A percentile compares a stretch with the other conserved stretches of the same genome.
Evolutionary conservation across 306 rosid genomes (phyloP).

Genomic region (Citrullus amarus): DNA sequence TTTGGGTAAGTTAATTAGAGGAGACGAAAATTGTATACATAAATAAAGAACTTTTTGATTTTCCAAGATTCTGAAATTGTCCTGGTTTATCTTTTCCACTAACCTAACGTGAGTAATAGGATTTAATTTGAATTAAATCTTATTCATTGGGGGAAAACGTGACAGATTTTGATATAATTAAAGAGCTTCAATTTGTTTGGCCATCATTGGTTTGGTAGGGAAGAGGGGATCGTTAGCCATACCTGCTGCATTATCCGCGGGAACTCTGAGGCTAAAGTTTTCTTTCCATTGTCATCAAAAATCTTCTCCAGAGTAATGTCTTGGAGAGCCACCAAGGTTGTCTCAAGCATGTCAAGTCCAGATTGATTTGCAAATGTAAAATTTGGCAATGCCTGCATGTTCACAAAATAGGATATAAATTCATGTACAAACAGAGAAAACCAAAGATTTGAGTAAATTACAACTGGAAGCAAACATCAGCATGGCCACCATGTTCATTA

Average conservation of each 20-base stretch:
- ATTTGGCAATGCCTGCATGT: constrained; percentile 67
- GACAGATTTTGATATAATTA: not conserved
- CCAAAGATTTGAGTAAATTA: not conserved
- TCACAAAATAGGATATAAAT: constrained; percentile 7
- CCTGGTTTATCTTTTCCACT: not conserved
- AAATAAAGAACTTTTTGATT: not conserved
- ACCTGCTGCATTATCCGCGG: constrained; percentile 99
- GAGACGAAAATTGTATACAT: not conserved
- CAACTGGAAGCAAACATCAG: not conserved
- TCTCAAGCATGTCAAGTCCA: constrained; percentile 98
- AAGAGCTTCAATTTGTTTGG: not conserved
- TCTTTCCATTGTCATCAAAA: constrained; percentile 90
- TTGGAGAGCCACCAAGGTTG: constrained; percentile 90
- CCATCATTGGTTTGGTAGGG: not conserved
- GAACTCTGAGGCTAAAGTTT: constrained; percentile 68
- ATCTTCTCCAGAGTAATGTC: constrained; percentile 84
- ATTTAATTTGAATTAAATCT: not conserved
- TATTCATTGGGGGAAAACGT: not conserved
- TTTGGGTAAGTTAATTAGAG: not conserved
- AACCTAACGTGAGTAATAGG: not conserved
- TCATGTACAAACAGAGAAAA: constrained; percentile 5
- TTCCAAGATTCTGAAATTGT: not conserved
- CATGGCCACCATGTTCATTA: not conserved
- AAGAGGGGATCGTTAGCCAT: not conserved
- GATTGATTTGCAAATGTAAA: constrained; percentile 93